Conservation (phyloP, 2,329 filamentous ascomycete genomes). For the Monilinia vaccinii-corymbosi region DNA sequence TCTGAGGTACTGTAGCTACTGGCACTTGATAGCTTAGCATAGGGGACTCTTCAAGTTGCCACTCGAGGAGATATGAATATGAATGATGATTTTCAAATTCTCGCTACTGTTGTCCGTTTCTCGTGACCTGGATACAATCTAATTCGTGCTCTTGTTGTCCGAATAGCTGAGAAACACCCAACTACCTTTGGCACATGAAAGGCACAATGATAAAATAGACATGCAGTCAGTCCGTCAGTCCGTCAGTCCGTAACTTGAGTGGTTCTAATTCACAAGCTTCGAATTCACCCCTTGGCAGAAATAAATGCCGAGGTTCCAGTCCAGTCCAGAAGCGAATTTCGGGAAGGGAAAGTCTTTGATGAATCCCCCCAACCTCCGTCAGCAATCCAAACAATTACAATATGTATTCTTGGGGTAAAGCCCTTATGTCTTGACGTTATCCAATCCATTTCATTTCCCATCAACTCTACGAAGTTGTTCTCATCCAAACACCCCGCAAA, state of each 20-base stretch:
- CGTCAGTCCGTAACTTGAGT: too few species aligned
- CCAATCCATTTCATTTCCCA: background rate
- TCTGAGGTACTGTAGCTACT: background rate
- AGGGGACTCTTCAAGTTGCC: background rate
- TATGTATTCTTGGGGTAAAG: too few species aligned
- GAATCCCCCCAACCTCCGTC: background rate
- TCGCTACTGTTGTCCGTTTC: background rate
- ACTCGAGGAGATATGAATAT: background rate
- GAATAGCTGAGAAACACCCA: too few species aligned
- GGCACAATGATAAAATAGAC: background rate
- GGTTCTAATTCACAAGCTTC: too few species aligned
- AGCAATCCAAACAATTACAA: background rate
- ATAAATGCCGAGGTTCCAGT: constrained; percentile 5
- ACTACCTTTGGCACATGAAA: background rate
- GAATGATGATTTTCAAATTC: background rate
- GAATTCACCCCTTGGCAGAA: background rate
- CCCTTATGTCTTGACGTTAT: background rate
- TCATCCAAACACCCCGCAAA: background rate
- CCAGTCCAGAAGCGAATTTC: background rate
- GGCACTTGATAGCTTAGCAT: background rate
- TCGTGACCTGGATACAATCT: background rate
- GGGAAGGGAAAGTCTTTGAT: background rate
- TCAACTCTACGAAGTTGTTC: background rate
- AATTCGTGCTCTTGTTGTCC: background rate
- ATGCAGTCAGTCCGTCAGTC: too few species aligned